phyloP scores from a whole-genome alignment of 164 flowering plant species.

The Chimonanthus praecox region DNA sequence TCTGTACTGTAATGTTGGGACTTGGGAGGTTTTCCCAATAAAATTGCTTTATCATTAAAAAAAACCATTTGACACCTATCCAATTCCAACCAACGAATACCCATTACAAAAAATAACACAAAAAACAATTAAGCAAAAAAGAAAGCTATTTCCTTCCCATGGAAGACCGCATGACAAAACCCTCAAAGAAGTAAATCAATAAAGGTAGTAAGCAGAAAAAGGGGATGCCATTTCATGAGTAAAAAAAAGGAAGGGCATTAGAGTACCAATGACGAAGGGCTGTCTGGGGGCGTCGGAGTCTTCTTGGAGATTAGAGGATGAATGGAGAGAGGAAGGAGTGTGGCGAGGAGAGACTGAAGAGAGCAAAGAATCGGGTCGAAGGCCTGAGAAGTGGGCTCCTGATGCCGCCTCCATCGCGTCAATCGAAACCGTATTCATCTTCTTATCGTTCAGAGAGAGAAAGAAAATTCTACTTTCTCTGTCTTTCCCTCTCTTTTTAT shows the following conservation, averaged over 20 bases:
- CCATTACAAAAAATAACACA: background rate
- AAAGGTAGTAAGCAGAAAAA: background rate
- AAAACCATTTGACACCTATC: too few relatives aligned
- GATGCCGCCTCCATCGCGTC: conserved; percentile 89
- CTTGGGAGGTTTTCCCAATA: too few relatives aligned
- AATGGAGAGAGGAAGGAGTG: conserved; percentile 16
- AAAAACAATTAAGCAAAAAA: background rate
- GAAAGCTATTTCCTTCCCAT: background rate
- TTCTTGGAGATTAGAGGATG: conserved; percentile 6
- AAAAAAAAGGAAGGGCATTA: background rate
- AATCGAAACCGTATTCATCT: conserved; percentile 19
- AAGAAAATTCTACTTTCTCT: background rate
- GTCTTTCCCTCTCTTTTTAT: background rate
- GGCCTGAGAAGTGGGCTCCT: conserved; percentile 90
- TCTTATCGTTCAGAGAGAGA: background rate
- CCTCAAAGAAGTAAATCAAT: background rate
- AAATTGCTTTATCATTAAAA: too few relatives aligned
- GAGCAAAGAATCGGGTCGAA: conserved; percentile 57
- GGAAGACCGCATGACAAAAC: background rate
- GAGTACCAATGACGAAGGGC: conserved; percentile 85
- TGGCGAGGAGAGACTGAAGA: conserved; percentile 32
- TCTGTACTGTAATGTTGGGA: too few relatives aligned
- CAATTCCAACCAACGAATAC: background rate
- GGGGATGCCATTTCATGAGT: background rate
- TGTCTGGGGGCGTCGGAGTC: conserved; percentile 33